These are phyloP conservation scores for Lepidium sativum DNA, from an alignment of 345 rosid species.

Conservation along the genomic window DNA sequence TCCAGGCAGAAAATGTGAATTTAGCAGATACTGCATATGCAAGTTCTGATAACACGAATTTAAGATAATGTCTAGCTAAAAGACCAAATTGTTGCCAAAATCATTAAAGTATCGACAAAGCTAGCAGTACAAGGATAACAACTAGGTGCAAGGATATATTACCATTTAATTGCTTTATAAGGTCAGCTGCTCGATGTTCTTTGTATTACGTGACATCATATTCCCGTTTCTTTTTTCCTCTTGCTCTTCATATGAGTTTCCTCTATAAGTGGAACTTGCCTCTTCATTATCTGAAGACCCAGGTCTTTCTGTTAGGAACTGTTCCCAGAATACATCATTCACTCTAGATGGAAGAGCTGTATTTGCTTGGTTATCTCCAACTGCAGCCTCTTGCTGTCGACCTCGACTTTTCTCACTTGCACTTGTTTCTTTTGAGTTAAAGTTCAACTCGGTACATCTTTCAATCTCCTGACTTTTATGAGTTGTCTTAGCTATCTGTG, in stretches of 20 bases:
- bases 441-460: conserved; percentile 23
- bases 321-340: conserved; percentile 96
- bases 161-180: conserved; percentile 28
- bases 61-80: background rate
- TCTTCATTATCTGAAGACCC: conserved; percentile 80
- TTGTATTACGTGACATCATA: conserved; percentile 37
- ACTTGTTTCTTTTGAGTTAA: conserved; percentile 16
- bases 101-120: background rate
- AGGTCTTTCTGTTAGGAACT: conserved; percentile 86
- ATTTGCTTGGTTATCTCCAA: conserved; percentile 33
- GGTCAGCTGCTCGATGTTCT: conserved; percentile 58
- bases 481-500: conserved; percentile 32
- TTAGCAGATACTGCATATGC: background rate
- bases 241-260: conserved; percentile 47
- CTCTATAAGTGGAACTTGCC: conserved; percentile 67
- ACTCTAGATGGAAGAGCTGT: conserved; percentile 52
- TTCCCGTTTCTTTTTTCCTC: conserved; percentile 43
- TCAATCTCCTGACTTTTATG: conserved; percentile 32
- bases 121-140: background rate
- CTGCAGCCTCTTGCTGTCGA: conserved; percentile 32
- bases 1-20: background rate
- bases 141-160: background rate
- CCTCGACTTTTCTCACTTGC: conserved; percentile 7
- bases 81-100: background rate
- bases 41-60: background rate